Conservation (phyloP, 2,329 filamentous ascomycete species). For the Ophiostoma sp. region DNA sequence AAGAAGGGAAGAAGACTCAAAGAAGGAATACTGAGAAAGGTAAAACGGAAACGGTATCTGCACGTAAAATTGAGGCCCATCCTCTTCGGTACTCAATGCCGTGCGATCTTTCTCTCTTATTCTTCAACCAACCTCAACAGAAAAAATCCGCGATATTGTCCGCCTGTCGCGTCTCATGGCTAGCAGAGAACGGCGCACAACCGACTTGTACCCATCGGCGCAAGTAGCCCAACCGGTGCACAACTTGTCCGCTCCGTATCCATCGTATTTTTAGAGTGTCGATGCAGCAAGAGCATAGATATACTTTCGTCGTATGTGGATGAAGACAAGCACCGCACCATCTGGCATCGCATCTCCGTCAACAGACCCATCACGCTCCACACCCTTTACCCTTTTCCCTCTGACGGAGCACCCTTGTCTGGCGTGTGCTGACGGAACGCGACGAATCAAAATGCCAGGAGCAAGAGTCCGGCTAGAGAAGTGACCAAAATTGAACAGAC, state of each 20-base stretch:
- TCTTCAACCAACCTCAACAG: neutral
- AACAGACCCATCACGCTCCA: neutral
- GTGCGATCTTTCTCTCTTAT: neutral
- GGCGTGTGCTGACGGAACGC: neutral
- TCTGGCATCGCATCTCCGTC: conserved; percentile 9
- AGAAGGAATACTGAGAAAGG: neutral
- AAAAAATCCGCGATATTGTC: neutral
- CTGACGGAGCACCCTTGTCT: neutral
- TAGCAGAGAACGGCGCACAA: neutral
- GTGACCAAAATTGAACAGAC: neutral
- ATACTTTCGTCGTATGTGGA: too few relatives aligned
- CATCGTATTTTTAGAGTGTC: neutral
- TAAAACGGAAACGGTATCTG: neutral
- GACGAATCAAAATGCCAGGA: neutral
- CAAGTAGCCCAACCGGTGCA: neutral
- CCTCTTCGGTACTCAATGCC: neutral
- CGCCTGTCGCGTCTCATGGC: neutral
- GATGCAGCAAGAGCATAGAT: too few relatives aligned
- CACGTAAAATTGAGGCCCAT: neutral
- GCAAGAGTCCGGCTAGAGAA: neutral
- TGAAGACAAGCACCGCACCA: too few relatives aligned
- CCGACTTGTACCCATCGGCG: neutral
- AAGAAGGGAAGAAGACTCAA: neutral
- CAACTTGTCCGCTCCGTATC: neutral
- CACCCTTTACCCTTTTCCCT: neutral